These are phyloP conservation scores for Trichosporon sp. DNA, from an alignment of 1,284 basidiomycete species.

Conservation along the genomic window DNA sequence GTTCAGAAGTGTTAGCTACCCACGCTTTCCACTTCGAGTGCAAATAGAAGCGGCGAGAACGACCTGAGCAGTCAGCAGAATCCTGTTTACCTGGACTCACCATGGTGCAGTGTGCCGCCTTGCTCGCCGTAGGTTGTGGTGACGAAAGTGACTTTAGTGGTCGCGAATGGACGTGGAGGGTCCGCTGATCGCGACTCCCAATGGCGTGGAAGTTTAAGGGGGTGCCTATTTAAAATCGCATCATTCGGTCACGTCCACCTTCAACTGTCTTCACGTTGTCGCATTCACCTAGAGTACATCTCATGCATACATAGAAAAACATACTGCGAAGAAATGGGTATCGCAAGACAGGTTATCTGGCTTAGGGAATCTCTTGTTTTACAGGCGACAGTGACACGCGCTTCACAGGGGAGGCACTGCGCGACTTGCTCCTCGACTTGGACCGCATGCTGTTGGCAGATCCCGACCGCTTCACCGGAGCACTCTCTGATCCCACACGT, in stretches of 20 bases:
- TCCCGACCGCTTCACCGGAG: neutral
- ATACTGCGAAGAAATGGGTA: neutral
- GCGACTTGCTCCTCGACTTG: conserved; percentile 8
- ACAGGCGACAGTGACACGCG: conserved; percentile 8
- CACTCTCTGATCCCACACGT: neutral
- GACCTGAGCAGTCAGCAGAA: conserved; percentile 34
- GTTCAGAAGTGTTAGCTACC: conserved; percentile 17
- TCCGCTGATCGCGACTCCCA: conserved; percentile 5
- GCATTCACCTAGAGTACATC: neutral
- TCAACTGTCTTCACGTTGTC: neutral
- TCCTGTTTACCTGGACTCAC: neutral
- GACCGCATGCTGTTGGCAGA: neutral
- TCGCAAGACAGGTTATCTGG: neutral
- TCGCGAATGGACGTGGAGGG: conserved; percentile 4
- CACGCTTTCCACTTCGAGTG: conserved; percentile 57
- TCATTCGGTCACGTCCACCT: neutral
- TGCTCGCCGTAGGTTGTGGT: conserved; percentile 4
- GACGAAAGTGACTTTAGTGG: neutral
- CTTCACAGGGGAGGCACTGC: conserved; percentile 3
- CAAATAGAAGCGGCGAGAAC: conserved; percentile 76
- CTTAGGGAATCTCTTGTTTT: conserved; percentile 11
- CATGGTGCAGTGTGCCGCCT: conserved; percentile 9
- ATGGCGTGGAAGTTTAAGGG: conserved; percentile 4
- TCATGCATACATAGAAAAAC: conserved; percentile 1
- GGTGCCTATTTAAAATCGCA: neutral